phyloP scores from a whole-genome alignment of 1,284 basidiomycete species.

The Apiotrichum porosum region DNA sequence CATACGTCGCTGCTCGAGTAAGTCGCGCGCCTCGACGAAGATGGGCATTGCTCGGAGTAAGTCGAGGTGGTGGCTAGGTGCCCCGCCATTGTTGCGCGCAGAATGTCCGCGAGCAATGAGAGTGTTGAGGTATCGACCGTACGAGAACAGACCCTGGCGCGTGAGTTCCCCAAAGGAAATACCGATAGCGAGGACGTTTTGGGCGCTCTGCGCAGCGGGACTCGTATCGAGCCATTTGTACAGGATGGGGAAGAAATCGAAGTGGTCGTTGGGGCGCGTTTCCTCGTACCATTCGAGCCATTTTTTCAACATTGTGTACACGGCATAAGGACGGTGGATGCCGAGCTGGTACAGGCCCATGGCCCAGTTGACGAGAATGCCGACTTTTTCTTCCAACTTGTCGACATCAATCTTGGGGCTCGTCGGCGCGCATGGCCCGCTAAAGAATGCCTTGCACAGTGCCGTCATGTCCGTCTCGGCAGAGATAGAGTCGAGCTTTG shows the following conservation, averaged over 20 bases:
- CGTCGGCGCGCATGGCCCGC: constrained; percentile 35
- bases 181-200: constrained; percentile 62
- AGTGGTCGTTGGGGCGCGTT: constrained; percentile 12
- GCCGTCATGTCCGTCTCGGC: constrained; percentile 61
- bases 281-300: constrained; percentile 57
- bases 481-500: constrained; percentile 77
- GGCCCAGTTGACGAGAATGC: constrained; percentile 78
- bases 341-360: constrained; percentile 79
- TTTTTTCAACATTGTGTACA: constrained; percentile 65
- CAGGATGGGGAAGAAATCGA: constrained; percentile 50
- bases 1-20: constrained; percentile 37
- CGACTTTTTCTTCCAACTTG: constrained; percentile 57
- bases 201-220: constrained; percentile 57
- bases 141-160: constrained; percentile 70
- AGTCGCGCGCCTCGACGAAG: constrained; percentile 40
- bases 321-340: constrained; percentile 75
- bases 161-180: constrained; percentile 75
- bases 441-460: constrained; percentile 59
- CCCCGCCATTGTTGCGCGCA: constrained; percentile 19
- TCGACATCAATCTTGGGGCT: constrained; percentile 50
- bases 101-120: constrained; percentile 67
- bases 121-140: constrained; percentile 75
- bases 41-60: constrained; percentile 41
- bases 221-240: constrained; percentile 81
- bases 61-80: constrained; percentile 34